Evolutionary conservation across 2,329 filamentous ascomycete species (phyloP), one percentile per base, ranked within the genome.

Genomic region (Cladosporium sp.): DNA sequence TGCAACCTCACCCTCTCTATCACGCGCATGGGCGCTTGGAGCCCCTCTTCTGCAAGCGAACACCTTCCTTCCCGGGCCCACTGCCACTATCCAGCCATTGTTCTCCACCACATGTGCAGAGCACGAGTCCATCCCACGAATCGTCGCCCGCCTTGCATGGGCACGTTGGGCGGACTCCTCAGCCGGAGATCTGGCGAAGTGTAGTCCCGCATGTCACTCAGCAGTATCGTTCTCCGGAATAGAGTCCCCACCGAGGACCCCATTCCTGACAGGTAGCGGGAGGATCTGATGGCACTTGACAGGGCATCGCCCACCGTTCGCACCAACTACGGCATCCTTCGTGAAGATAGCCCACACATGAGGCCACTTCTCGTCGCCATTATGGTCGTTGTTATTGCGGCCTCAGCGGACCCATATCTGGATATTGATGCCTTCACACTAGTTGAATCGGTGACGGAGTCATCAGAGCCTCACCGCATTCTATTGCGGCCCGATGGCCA

Each of bases 1-100:
- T 56, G 54, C 54, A 56, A 49, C 54, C 54, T 49, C 54, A 56
- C 19, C 20, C n/a, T 38, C 30, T 38, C 30, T 37, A 56, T 56
- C 54, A 56, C 54, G 42, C 54, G 25, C 19, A 37, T 37, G 30
- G 52, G 54, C 54, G 54, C 54, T 56, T 56, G 54, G 30, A 43
- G 54, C 54, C 54, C 42, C 30, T 38, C 54, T 28, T 39, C 54
- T 56, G 54, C 54, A 56, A 56, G 40, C 54, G 54, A 56, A 19
- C 54, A 49, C 30, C 28, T 45, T 38, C 43, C 20, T 25, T 28
- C 34, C 54, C 54, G 42, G 9, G 15, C 25, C 47, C 42, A 34
- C 54, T 42, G 47, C 40, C 20, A 37, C 54, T 38, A 49, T 20
- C 54, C 54, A 43, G 38, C 39, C 38, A 56, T 56, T 38, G 34